phyloP scores from a whole-genome alignment of 1,139 yeast species.

The Maudiozyma humilis region DNA sequence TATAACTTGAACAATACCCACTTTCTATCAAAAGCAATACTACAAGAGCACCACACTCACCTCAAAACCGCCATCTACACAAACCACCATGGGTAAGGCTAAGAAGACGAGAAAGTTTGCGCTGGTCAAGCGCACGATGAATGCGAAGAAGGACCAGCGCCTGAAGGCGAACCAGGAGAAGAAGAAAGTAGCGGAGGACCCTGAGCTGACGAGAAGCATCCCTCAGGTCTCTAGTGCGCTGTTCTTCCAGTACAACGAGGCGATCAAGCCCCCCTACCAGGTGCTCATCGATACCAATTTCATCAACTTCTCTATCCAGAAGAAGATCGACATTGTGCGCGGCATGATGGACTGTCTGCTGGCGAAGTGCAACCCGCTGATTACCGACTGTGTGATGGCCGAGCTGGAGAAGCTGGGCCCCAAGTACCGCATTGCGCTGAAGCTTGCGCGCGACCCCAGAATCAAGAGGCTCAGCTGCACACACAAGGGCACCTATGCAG shows the following conservation, averaged over 20 bases:
- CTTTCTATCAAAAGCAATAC: neutral
- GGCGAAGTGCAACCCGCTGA: slow-evolving; percentile 91
- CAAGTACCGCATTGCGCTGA: slow-evolving; percentile 83
- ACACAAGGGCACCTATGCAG: slow-evolving; percentile 95
- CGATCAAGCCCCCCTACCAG: slow-evolving; percentile 95
- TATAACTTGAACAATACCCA: neutral
- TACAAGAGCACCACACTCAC: neutral
- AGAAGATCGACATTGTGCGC: slow-evolving; percentile 82
- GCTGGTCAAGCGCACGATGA: slow-evolving; percentile 73
- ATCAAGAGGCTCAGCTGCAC: slow-evolving; percentile 79
- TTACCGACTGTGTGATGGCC: slow-evolving; percentile 97
- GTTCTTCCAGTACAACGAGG: slow-evolving; percentile 87
- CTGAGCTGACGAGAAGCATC: slow-evolving; percentile 74
- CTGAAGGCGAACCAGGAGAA: slow-evolving; percentile 35
- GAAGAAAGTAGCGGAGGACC: slow-evolving; percentile 44
- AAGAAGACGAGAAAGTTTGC: slow-evolving; percentile 95
- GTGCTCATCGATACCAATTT: slow-evolving; percentile 93
- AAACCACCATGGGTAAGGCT: slow-evolving; percentile 74
- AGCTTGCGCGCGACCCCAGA: slow-evolving; percentile 88
- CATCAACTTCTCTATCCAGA: slow-evolving; percentile 90
- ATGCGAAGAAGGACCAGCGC: slow-evolving; percentile 59
- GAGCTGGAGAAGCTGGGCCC: slow-evolving; percentile 95
- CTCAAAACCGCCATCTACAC: too few species aligned
- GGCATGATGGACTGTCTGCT: slow-evolving; percentile 94
- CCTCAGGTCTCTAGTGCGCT: slow-evolving; percentile 96